Evolutionary conservation across 2,329 filamentous ascomycete genomes (phyloP), one percentile per base, ranked within the genome.

Genomic region (Aureobasidium sp.): DNA sequence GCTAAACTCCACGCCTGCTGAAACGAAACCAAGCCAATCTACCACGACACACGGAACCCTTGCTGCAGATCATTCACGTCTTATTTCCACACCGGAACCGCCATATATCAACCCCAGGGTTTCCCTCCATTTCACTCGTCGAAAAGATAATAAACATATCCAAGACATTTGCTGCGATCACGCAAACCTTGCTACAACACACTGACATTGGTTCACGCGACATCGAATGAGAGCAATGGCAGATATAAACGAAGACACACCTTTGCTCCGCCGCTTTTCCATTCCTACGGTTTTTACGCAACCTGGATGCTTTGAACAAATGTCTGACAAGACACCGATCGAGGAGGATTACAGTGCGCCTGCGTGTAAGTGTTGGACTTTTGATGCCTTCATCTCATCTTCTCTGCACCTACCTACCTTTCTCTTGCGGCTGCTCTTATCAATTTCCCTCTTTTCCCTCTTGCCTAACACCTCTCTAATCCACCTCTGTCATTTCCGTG

Each of bases 231-330:
- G n/a, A 49, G 33, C 33, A 21, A 58, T 59, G 55, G 45, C 55
- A 13, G 40, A 53, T 25, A 27, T 46, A 31, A 38, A 45, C 29
- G 60, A 61, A 50, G 31, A 43, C n/a, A 61, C 60, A 27, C 60
- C 60, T 29, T 27, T 61, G 10, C 35, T 61, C 25, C 38, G 47
- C 15, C 59, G 53, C 19, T 35, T 51, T 10, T 50, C 51, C 7
- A 45, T 57, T n/a, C 63, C 62, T 3, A 53, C 60, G 19, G 46
- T 55, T n/a, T 61, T 62, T 46, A 62, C 63, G 19, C 63, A 64
- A 45, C 49, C 58, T 35, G 61, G 61, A 5, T 57, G 40, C 19
- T 42, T 51, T 23, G 63, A 64, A 60, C 62, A 62, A 37, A 64
- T 64, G 59, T 47, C 61, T 33, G 63, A 62, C 27, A 59, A 60